Evolutionary conservation across 2,329 filamentous ascomycete species (phyloP).

Genomic region (Dryadomyces quercus-mongolicae): DNA sequence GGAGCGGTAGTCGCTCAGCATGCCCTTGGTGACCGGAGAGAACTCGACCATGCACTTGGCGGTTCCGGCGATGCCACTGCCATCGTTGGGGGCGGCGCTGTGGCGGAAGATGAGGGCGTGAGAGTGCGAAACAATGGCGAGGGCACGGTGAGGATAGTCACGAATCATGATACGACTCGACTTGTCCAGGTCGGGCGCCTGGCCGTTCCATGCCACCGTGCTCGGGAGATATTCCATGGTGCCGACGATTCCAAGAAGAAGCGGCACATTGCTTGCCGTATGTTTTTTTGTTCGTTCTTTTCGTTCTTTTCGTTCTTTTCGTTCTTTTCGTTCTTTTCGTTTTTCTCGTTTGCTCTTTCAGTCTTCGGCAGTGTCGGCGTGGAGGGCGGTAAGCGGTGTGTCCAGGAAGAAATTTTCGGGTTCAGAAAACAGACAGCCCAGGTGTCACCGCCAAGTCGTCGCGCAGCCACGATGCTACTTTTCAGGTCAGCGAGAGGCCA

Average conservation of each 20-base stretch:
- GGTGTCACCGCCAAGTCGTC: background rate
- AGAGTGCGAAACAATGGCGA: slow-evolving; percentile 69
- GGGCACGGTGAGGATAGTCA: slow-evolving; percentile 76
- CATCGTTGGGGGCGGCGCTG: slow-evolving; percentile 53
- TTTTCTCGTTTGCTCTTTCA: background rate
- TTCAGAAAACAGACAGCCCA: background rate
- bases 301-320: background rate
- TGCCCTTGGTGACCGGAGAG: slow-evolving; percentile 45
- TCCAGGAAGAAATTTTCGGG: background rate
- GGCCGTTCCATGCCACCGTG: slow-evolving; percentile 30
- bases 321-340: background rate
- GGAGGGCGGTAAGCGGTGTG: background rate
- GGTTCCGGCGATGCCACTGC: slow-evolving; percentile 35
- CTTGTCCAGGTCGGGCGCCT: slow-evolving; percentile 39
- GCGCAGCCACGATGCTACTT: background rate
- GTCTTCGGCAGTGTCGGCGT: background rate
- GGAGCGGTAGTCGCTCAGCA: slow-evolving; percentile 65
- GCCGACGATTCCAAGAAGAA: background rate
- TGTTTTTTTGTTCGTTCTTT: background rate
- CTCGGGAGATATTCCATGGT: slow-evolving; percentile 34
- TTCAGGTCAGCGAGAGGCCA: background rate
- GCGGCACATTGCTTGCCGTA: background rate
- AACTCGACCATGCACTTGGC: slow-evolving; percentile 84
- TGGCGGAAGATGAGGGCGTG: slow-evolving; percentile 80
- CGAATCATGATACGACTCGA: slow-evolving; percentile 72